Base-by-base conservation (phyloP, 192 early-diverging fungal species). In the Hyaloraphidium curvatum region DNA sequence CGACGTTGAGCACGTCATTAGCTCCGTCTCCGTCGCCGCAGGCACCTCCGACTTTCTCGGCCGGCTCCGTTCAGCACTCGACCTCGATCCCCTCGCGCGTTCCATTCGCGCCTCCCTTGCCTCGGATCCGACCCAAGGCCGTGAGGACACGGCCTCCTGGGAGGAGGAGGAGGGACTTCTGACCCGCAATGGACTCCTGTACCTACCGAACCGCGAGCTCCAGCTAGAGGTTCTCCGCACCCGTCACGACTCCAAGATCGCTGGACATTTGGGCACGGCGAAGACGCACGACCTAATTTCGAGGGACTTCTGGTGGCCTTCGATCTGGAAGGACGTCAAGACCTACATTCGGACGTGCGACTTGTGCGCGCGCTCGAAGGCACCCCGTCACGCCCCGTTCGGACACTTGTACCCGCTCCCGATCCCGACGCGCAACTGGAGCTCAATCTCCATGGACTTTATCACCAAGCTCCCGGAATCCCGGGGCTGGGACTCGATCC, bases 391-490 rank as follows among this genome's bases (percentile, higher is more conserved):
- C 33, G 35, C 39, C 22, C 70, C 70, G 0, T 64, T 62, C 33
- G 71, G 67, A 2, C 33, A 51, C 0, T 55, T 72, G 0, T 21
- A 58, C 30, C 48, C 67, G 0, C 33, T 67, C 2, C 35, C 55
- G 0, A 57, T 71, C 11, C 52, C 71, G 0, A 30, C 2, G 2
- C 11, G 22, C 9, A 64, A 59, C 0, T 74, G 68, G 62, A n/a
- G 51, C 5, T 62, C 65, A 1, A 70, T 74, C 30, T 61, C 55
- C 1, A 60, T 75, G 31, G 72, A 71, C 40, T 73, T 69, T 30
- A 69, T 71, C 27, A 50, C 40, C 3, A 39, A 52, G 2, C 52
- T 74, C 1, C 65, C 59, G 0, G 9, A 14, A 1, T 53, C 56
- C 1, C 3, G 40, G 16, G 55, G 52, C 5, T 62, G 39, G 30